A percentile compares a stretch with the other conserved stretches of the same genome.
These are phyloP conservation scores for Dimargaris cristalligena DNA, from an alignment of 192 early-diverging fungal genomes.

Conservation along the genomic window DNA sequence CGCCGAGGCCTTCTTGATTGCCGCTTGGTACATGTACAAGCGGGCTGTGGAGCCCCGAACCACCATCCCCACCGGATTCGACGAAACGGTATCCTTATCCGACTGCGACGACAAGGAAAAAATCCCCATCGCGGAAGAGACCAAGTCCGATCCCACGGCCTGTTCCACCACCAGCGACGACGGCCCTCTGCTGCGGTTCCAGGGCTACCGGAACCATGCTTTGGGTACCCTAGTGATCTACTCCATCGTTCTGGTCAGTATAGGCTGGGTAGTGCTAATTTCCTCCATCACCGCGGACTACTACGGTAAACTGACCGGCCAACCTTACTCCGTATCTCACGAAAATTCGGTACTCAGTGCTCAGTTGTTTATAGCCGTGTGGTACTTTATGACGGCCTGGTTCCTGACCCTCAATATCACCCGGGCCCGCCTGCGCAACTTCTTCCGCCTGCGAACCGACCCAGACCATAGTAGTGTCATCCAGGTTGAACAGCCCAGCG, in stretches of 20 bases:
- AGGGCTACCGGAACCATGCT: slow-evolving; percentile 39
- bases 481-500: slow-evolving; percentile 24
- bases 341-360: slow-evolving; percentile 19
- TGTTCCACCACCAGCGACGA: background rate
- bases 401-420: slow-evolving; percentile 20
- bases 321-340: slow-evolving; percentile 18
- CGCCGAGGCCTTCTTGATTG: background rate
- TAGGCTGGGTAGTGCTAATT: slow-evolving; percentile 47
- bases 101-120: background rate
- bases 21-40: background rate
- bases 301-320: slow-evolving; percentile 17
- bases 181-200: slow-evolving; percentile 24
- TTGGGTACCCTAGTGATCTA: slow-evolving; percentile 33
- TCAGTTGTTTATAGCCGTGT: slow-evolving; percentile 30
- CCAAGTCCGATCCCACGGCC: background rate
- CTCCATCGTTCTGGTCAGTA: slow-evolving; percentile 29
- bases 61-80: background rate
- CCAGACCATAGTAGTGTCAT: slow-evolving; percentile 23
- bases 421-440: slow-evolving; percentile 25
- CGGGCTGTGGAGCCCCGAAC: background rate
- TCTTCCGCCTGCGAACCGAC: slow-evolving; percentile 30
- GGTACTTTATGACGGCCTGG: slow-evolving; percentile 30
- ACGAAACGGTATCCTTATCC: background rate
- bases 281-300: slow-evolving; percentile 39
- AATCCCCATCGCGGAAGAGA: background rate